Evolutionary conservation across 2,329 filamentous ascomycete genomes (phyloP), one percentile per base, ranked within the genome.

Genomic region (Scedosporium boydii): DNA sequence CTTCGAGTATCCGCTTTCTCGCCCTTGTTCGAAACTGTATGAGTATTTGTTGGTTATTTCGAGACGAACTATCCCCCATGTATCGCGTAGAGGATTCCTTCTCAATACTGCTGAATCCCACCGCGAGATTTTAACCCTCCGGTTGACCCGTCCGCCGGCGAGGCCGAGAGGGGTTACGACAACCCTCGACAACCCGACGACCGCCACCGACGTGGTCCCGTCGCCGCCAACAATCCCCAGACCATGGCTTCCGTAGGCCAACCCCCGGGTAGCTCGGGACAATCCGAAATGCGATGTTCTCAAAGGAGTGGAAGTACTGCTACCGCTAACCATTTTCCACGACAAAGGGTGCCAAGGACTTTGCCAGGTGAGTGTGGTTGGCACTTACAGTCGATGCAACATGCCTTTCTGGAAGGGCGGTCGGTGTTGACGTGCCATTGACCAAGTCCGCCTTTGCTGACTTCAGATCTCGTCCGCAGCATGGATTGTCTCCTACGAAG

Each of bases 401-500:
- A 12, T 34, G 27, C 21, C 7, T n/a, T 34, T 42, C 26, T 55
- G 42, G 16, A 55, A n/a, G 10, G 34, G 10, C 34, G 34, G 34
- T 4, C 10, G 10, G 34, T 1, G 34, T 38, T 38, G 9, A 3
- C 34, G 9, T 9, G 34, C 34, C 34, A 38, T 38, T 38, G 34
- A 38, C 4, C 34, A 38, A 38, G 34, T 38, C 3, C 3, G 34
- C 34, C 0, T 53, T 29, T 64, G 56, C 58, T 66, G 53, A 66
- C 67, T 60, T 38, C 29, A 27, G 57, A 23, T 12, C 34, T 21
- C 63, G 56, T 59, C 60, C 59, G 63, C 64, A 81, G 79, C 80
- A 44, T 82, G 79, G 79, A 79, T 82, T 63, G 75, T 76, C 64
- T 79, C 79, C 10, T 80, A 80, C 68, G 74, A 80, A 65, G 72